Conservation (phyloP, 805 yeast species). For the Lipomyces starkeyi region DNA sequence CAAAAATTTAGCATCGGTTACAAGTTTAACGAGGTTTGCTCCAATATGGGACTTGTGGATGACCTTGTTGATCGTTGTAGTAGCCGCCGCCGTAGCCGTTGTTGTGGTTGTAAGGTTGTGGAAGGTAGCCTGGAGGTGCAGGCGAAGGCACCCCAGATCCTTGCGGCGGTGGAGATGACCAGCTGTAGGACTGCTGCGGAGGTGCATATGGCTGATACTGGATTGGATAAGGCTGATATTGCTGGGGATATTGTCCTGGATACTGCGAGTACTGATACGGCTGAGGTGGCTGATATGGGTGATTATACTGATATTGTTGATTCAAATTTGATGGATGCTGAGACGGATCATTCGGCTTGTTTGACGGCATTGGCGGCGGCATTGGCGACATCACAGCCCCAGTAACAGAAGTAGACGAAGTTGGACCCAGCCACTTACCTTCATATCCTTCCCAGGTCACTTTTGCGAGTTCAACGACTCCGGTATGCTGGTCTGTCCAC, state of each 20-base stretch:
- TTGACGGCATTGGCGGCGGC: background rate
- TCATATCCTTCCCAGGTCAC: conserved; percentile 36
- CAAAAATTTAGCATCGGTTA: background rate
- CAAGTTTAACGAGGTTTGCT: conserved; percentile 8
- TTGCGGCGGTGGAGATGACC: background rate
- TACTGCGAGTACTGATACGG: conserved; percentile 1
- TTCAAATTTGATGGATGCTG: background rate
- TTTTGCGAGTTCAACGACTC: conserved; percentile 31
- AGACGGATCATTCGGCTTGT: background rate
- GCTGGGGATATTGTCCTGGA: conserved; percentile 9
- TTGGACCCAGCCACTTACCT: background rate
- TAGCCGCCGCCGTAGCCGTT: conserved; percentile 7
- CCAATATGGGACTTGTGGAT: conserved; percentile 14
- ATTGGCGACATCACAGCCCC: background rate
- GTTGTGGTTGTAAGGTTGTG: background rate
- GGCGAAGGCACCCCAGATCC: background rate
- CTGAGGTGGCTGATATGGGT: conserved; percentile 21
- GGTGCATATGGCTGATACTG: conserved; percentile 6
- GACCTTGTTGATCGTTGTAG: background rate
- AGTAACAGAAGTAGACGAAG: background rate
- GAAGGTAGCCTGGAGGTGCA: background rate
- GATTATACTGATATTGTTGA: conserved; percentile 31
- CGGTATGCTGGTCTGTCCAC: conserved; percentile 37
- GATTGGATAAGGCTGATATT: conserved; percentile 12
- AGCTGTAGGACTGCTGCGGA: conserved; percentile 7